phyloP scores from a whole-genome alignment of 1,139 yeast genomes.

The Yarrowia galli region DNA sequence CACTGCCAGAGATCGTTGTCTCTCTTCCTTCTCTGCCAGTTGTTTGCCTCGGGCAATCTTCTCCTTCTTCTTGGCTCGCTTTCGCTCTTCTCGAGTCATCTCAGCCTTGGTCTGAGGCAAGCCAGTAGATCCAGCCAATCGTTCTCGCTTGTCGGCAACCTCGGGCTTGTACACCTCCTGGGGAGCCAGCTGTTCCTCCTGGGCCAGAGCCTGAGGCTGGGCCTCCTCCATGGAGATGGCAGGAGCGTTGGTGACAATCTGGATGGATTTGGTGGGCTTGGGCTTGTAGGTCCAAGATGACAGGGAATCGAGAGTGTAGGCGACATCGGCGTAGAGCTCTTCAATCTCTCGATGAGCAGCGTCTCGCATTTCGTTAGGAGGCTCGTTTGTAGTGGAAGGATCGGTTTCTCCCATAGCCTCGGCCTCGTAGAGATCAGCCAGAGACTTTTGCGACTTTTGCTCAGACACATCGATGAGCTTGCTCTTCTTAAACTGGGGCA shows the following conservation, averaged over 20 bases:
- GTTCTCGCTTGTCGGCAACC: constrained; percentile 61
- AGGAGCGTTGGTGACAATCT: constrained; percentile 80
- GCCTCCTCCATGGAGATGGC: constrained; percentile 95
- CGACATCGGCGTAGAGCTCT: constrained; percentile 66
- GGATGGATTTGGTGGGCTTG: constrained; percentile 81
- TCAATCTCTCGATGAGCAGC: constrained; percentile 81
- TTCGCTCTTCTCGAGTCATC: constrained; percentile 84
- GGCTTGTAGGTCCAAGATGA: constrained; percentile 95
- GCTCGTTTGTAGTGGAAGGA: constrained; percentile 54
- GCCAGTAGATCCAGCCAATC: constrained; percentile 73
- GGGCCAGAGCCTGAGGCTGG: constrained; percentile 83
- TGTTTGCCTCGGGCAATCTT: constrained; percentile 79
- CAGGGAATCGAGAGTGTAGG: constrained; percentile 80
- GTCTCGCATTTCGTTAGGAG: constrained; percentile 64
- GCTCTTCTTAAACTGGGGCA: constrained; percentile 56
- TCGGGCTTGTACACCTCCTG: constrained; percentile 85
- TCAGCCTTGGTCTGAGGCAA: constrained; percentile 84
- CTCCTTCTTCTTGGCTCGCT: constrained; percentile 81
- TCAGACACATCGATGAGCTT: constrained; percentile 72
- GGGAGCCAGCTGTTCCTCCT: constrained; percentile 86
- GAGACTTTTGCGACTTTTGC: constrained; percentile 81
- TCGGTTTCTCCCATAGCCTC: constrained; percentile 64
- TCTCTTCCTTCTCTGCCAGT: constrained; percentile 54
- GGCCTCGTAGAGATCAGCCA: constrained; percentile 92
- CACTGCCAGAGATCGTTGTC: constrained; percentile 48